phyloP scores from a whole-genome alignment of 1,284 basidiomycete species.

The Irpex sp. region DNA sequence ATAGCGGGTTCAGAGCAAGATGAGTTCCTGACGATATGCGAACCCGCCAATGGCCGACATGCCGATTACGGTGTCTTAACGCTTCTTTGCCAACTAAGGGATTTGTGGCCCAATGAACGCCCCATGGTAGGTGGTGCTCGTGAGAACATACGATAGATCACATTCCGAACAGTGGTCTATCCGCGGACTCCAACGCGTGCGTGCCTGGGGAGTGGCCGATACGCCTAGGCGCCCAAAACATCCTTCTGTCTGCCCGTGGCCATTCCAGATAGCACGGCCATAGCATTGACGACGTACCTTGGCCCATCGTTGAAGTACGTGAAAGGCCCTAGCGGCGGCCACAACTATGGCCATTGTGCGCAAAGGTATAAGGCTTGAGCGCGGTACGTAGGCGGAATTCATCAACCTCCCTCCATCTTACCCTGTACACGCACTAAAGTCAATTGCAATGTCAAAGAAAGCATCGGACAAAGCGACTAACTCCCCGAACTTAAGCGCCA shows the following conservation, averaged over 20 bases:
- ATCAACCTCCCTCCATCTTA: neutral
- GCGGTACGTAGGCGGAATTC: neutral
- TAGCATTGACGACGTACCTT: neutral
- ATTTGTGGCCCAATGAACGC: conserved; percentile 9
- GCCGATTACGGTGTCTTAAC: conserved; percentile 14
- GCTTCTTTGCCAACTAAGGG: conserved; percentile 13
- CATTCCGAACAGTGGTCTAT: neutral
- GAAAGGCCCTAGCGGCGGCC: too few relatives aligned
- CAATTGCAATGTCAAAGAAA: neutral
- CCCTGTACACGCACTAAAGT: neutral
- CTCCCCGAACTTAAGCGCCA: neutral
- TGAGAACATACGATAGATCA: neutral
- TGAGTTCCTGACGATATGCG: conserved; percentile 4
- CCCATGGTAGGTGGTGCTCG: neutral
- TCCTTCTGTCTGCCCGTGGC: too few relatives aligned
- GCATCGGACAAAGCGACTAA: neutral
- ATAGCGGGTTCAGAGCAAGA: neutral
- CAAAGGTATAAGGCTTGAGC: neutral
- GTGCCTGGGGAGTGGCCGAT: conserved; percentile 1
- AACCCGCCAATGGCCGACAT: conserved; percentile 10
- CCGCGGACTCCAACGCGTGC: neutral
- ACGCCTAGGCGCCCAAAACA: neutral
- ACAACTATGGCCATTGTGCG: neutral
- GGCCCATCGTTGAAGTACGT: too few relatives aligned
- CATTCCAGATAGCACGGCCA: too few relatives aligned